Evolutionary conservation across 768 basidiomycete species (phyloP), one percentile per base, ranked within the genome.

Genomic region (Gelatoporia subvermispora): DNA sequence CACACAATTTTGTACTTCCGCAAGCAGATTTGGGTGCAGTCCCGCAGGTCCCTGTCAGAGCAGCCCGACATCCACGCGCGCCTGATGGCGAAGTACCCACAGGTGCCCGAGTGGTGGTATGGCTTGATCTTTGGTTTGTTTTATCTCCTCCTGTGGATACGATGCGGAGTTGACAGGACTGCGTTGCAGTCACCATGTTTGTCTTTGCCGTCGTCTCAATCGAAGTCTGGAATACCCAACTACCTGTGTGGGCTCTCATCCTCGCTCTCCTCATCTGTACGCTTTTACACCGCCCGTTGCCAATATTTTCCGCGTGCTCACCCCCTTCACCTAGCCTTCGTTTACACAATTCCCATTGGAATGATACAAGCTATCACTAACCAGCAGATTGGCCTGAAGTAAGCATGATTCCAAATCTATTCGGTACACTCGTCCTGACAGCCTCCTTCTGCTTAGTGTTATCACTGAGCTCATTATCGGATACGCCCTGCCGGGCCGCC

Each of bases 41-140:
- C 82, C 23, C 80, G 82, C 42, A 78, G 83, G 44, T 76, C 87
- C 11, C 76, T 90, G 67, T 66, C 75, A 40, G 90, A 91, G 56
- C 87, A 92, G 58, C 83, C 86, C 1, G 90, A 93, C 67, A 79
- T 93, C 51, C 90, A 93, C 57, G 86, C 87, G 17, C 78, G 88
- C 11, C 72, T 93, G 34, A 93, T 93, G 91, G 71, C 76, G 11
- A 67, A 68, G 42, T 93, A 93, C 61, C 72, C 70, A 1, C 85
- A 85, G 65, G 83, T 92, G 15, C 90, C 89, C 1, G 78, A 90
- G 50, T 91, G 86, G 88, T 93, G 90, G 90, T 93, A 91, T 62
- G 62, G 70, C 8, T 59, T 73, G 37, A 73, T 93, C 43, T 88
- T 90, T 66, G 23, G 61, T 62, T n/a, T 17, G 54, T 21, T 35